phyloP scores from a whole-genome alignment of 768 basidiomycete species.

The Nidularia pulvinata region DNA sequence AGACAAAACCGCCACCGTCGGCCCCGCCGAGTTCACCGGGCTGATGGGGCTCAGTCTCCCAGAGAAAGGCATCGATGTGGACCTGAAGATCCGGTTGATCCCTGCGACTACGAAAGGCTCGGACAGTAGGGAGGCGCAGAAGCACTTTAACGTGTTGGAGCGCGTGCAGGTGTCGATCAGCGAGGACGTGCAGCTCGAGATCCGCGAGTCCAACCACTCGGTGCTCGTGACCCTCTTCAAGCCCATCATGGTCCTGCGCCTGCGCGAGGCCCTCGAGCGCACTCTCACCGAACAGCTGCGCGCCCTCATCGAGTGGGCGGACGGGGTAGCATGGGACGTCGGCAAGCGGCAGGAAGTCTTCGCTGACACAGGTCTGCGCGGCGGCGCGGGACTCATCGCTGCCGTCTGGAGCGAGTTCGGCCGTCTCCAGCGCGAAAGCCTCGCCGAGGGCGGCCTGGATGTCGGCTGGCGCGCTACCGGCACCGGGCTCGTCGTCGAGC shows the following conservation, averaged over 20 bases:
- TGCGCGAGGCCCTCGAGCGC: conserved; percentile 61
- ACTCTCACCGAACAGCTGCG: conserved; percentile 57
- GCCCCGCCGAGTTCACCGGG: conserved; percentile 60
- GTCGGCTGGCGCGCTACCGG: conserved; percentile 57
- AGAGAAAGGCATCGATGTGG: conserved; percentile 65
- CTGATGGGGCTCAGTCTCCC: conserved; percentile 63
- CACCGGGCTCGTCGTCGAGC: conserved; percentile 61
- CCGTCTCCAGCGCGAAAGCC: conserved; percentile 38
- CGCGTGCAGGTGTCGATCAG: conserved; percentile 51
- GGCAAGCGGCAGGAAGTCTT: conserved; percentile 61
- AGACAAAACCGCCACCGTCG: conserved; percentile 54
- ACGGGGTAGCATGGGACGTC: conserved; percentile 60
- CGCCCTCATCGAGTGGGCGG: conserved; percentile 47
- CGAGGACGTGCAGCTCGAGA: conserved; percentile 50
- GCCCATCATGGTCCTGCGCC: conserved; percentile 53
- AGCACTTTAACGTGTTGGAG: conserved; percentile 62
- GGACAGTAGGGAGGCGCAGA: conserved; percentile 33
- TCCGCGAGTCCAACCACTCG: conserved; percentile 65
- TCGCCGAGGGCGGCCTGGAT: conserved; percentile 24
- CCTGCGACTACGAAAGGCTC: conserved; percentile 44
- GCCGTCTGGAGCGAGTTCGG: conserved; percentile 75
- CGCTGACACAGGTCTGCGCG: conserved; percentile 56
- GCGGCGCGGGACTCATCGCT: conserved; percentile 47
- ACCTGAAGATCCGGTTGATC: conserved; percentile 65
- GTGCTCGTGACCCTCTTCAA: conserved; percentile 62